These are phyloP conservation scores for Entelexis sorbosivorans DNA, from an alignment of 1,139 yeast species.

Conservation along the genomic window DNA sequence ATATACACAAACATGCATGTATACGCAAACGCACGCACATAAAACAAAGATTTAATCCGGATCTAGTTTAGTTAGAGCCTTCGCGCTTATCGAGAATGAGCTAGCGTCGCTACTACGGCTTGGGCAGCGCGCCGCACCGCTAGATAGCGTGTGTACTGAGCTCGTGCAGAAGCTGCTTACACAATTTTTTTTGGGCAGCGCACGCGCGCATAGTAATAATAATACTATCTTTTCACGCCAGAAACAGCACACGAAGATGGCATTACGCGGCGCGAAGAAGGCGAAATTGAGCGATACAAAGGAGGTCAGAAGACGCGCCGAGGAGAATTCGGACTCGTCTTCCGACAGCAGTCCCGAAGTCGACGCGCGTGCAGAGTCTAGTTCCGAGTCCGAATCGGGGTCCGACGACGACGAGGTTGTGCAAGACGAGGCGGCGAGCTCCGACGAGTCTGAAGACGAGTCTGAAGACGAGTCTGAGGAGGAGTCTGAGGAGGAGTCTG, in stretches of 20 bases:
- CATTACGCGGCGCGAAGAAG: not conserved
- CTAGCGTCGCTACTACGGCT: too few relatives aligned
- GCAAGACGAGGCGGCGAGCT: too few relatives aligned
- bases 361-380: not conserved
- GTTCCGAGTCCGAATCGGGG: not conserved
- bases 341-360: not conserved
- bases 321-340: not conserved
- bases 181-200: not conserved
- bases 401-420: slow-evolving; percentile 2
- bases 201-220: not conserved
- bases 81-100: too few relatives aligned
- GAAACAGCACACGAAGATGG: not conserved
- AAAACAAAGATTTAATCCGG: too few relatives aligned
- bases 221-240: not conserved
- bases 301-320: not conserved
- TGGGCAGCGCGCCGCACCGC: too few relatives aligned
- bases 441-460: too few relatives aligned
- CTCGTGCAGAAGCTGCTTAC: too few relatives aligned
- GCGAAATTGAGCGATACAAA: slow-evolving; percentile 7
- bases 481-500: not conserved
- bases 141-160: too few relatives aligned
- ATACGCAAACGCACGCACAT: too few relatives aligned
- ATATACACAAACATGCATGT: too few relatives aligned
- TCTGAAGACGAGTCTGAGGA: not conserved
- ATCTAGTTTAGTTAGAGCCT: too few relatives aligned